Evolutionary conservation across 1,284 basidiomycete species (phyloP).

Genomic region (Sanghuangporus sanghuang): DNA sequence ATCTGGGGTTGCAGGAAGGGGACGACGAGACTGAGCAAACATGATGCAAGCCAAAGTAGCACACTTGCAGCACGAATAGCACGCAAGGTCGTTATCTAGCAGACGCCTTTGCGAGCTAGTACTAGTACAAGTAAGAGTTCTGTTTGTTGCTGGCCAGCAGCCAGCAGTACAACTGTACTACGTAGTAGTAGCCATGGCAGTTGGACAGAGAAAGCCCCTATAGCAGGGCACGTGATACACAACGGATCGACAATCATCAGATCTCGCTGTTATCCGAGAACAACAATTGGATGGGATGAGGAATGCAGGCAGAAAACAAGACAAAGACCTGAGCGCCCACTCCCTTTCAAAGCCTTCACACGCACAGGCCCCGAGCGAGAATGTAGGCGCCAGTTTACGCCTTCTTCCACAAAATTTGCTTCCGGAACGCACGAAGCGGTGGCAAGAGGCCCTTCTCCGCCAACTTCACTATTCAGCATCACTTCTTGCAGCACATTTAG

Average conservation of each 20-base stretch:
- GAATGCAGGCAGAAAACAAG: background rate
- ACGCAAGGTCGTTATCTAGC: background rate
- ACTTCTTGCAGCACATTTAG: conserved; percentile 16
- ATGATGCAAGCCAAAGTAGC: background rate
- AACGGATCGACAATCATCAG: background rate
- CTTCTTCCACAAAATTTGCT: conserved; percentile 22
- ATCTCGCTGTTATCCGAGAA: background rate
- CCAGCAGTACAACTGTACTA: background rate
- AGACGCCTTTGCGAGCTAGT: background rate
- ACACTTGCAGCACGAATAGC: background rate
- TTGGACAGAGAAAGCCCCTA: background rate
- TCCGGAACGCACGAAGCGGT: conserved; percentile 18
- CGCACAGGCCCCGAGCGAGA: background rate
- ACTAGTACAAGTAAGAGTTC: background rate
- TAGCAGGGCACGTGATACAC: background rate
- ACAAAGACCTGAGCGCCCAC: background rate
- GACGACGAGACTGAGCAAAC: conserved; percentile 27
- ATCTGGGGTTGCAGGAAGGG: conserved; percentile 40
- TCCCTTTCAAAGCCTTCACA: background rate
- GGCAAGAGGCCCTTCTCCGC: conserved; percentile 37
- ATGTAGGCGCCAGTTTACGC: background rate
- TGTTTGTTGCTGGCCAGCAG: background rate
- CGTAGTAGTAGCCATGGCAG: background rate
- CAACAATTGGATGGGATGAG: background rate
- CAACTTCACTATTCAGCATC: conserved; percentile 40